Conservation (phyloP, 2,329 filamentous ascomycete species). For the Gremmenia infestans region DNA sequence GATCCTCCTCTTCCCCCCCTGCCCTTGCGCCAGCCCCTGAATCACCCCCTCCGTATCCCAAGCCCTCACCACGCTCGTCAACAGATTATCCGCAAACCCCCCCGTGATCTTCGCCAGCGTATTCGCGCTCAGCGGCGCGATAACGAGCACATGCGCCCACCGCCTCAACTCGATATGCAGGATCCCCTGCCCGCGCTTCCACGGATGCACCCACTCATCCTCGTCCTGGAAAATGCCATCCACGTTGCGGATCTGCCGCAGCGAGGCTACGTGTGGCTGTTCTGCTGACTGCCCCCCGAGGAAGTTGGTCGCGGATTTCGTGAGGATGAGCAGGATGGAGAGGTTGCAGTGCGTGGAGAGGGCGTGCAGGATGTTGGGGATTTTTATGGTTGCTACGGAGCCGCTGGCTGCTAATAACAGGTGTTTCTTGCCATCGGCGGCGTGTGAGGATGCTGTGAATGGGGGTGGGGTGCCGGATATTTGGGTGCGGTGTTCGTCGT, state of each 20-base stretch:
- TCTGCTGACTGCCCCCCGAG: slow-evolving; percentile 70
- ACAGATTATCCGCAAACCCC: slow-evolving; percentile 72
- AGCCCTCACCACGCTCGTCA: slow-evolving; percentile 71
- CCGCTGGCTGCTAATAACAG: slow-evolving; percentile 63
- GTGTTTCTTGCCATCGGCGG: slow-evolving; percentile 50
- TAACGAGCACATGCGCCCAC: slow-evolving; percentile 74
- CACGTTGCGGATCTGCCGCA: slow-evolving; percentile 62
- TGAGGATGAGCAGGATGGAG: slow-evolving; percentile 82
- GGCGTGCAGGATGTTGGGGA: slow-evolving; percentile 59
- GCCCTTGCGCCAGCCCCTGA: neutral
- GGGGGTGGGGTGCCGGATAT: slow-evolving; percentile 4
- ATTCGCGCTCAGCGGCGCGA: slow-evolving; percentile 81
- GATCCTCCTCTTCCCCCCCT: slow-evolving; percentile 54
- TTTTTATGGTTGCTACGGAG: slow-evolving; percentile 85
- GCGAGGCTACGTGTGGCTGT: slow-evolving; percentile 61
- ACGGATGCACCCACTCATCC: slow-evolving; percentile 79
- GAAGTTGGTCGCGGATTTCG: slow-evolving; percentile 67
- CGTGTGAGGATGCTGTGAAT: slow-evolving; percentile 29
- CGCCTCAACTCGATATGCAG: slow-evolving; percentile 84
- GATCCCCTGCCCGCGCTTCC: slow-evolving; percentile 74
- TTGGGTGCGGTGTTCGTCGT: slow-evolving; percentile 6
- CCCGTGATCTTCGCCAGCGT: slow-evolving; percentile 76
- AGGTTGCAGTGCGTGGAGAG: slow-evolving; percentile 50
- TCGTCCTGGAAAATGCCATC: slow-evolving; percentile 76
- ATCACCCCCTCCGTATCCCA: slow-evolving; percentile 63